phyloP scores from a whole-genome alignment of 2,329 filamentous ascomycete species.

The Aureobasidium sp. region DNA sequence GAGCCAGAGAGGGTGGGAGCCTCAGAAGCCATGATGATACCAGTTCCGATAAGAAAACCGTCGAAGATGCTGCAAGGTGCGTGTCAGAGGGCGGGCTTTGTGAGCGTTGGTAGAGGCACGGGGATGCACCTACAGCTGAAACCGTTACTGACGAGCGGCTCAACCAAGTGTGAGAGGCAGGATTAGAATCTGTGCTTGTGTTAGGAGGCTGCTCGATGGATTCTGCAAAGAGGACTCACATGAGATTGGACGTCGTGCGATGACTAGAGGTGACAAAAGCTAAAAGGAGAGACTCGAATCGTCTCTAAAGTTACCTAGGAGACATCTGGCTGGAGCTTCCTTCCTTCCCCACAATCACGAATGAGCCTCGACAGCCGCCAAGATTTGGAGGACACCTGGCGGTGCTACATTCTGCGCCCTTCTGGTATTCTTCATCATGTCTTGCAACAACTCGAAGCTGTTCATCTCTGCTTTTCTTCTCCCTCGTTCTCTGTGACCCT shows the following conservation, averaged over 20 bases:
- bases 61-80: background rate
- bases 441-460: no score
- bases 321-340: slow-evolving; percentile 3
- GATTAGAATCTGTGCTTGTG: background rate
- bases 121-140: slow-evolving; percentile 8
- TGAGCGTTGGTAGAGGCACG: background rate
- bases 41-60: slow-evolving; percentile 10
- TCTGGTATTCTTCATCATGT: no score
- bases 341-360: slow-evolving; percentile 4
- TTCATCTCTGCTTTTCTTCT: no score
- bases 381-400: slow-evolving; percentile 1
- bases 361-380: background rate
- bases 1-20: slow-evolving; percentile 15
- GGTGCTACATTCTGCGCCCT: no score
- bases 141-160: slow-evolving; percentile 7
- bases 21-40: slow-evolving; percentile 10
- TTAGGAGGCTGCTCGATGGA: background rate
- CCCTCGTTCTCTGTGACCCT: no score
- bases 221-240: background rate
- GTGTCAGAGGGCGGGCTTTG: background rate
- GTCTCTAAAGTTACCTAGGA: background rate
- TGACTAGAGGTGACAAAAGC: background rate
- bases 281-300: background rate
- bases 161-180: background rate
- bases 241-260: background rate